phyloP scores from a whole-genome alignment of 768 basidiomycete species.

The Agaricus bisporus region DNA sequence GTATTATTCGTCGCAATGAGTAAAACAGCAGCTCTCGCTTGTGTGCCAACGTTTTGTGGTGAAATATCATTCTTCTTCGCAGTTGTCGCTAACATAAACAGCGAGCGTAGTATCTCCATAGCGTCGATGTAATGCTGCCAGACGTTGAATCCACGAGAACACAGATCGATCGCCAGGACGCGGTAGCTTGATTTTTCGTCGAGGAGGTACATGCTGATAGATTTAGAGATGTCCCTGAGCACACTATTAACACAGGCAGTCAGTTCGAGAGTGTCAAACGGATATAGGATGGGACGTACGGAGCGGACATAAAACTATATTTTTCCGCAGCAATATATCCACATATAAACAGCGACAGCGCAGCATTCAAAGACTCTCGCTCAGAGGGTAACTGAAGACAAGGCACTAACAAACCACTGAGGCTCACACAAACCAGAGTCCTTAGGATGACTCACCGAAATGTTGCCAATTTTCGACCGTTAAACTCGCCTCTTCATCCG shows the following conservation, averaged over 20 bases:
- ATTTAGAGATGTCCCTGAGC: slow-evolving; percentile 80
- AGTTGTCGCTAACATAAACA: slow-evolving; percentile 77
- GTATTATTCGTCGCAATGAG: slow-evolving; percentile 82
- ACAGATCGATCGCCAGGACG: slow-evolving; percentile 80
- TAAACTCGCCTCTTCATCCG: slow-evolving; percentile 57
- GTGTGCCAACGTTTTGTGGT: slow-evolving; percentile 62
- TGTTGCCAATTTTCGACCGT: slow-evolving; percentile 62
- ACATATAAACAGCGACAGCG: slow-evolving; percentile 72
- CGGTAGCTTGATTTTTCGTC: slow-evolving; percentile 63
- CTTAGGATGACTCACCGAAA: slow-evolving; percentile 38
- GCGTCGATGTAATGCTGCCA: slow-evolving; percentile 95
- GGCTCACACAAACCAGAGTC: background rate
- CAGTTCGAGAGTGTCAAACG: slow-evolving; percentile 1
- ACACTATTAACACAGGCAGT: slow-evolving; percentile 36
- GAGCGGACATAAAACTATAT: slow-evolving; percentile 66
- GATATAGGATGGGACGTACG: slow-evolving; percentile 33
- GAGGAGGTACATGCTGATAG: slow-evolving; percentile 71
- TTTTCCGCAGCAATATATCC: slow-evolving; percentile 81
- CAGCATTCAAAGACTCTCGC: slow-evolving; percentile 51
- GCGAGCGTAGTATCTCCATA: slow-evolving; percentile 76
- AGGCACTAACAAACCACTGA: slow-evolving; percentile 39
- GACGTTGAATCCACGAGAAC: slow-evolving; percentile 84
- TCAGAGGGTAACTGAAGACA: slow-evolving; percentile 54
- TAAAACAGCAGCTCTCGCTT: slow-evolving; percentile 79
- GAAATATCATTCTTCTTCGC: slow-evolving; percentile 64